phyloP scores from a whole-genome alignment of 768 basidiomycete species.

The Tulasnella sp. region DNA sequence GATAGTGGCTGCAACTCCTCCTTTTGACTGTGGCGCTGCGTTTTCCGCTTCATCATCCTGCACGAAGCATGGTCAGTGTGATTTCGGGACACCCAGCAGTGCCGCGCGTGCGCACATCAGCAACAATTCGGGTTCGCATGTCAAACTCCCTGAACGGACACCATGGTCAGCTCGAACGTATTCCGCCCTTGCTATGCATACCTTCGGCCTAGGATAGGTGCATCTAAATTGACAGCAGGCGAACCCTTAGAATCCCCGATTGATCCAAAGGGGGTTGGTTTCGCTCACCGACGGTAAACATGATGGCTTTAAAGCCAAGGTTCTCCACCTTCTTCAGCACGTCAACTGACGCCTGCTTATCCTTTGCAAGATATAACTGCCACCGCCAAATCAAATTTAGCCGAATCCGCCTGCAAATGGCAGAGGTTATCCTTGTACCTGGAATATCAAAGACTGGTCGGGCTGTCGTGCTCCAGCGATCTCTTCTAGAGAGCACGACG shows the following conservation, averaged over 20 bases:
- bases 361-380: slow-evolving; percentile 73
- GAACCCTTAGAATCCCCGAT: neutral
- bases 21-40: neutral
- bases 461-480: slow-evolving; percentile 25
- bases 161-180: neutral
- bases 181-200: neutral
- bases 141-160: slow-evolving; percentile 57
- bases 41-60: slow-evolving; percentile 9
- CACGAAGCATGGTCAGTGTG: neutral
- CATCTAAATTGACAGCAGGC: slow-evolving; percentile 49
- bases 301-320: slow-evolving; percentile 82
- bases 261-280: neutral
- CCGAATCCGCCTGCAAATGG: neutral
- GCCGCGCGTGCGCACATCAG: neutral
- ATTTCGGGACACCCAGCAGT: neutral
- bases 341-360: slow-evolving; percentile 60
- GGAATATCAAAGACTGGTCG: slow-evolving; percentile 29
- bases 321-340: slow-evolving; percentile 66
- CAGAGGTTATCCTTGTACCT: neutral
- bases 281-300: slow-evolving; percentile 57
- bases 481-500: slow-evolving; percentile 28
- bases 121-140: slow-evolving; percentile 17
- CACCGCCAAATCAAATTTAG: neutral
- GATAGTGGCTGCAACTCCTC: slow-evolving; percentile 17
- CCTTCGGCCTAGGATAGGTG: slow-evolving; percentile 65